Evolutionary conservation across 768 basidiomycete species (phyloP).

Genomic region (Suillus ampliporus): DNA sequence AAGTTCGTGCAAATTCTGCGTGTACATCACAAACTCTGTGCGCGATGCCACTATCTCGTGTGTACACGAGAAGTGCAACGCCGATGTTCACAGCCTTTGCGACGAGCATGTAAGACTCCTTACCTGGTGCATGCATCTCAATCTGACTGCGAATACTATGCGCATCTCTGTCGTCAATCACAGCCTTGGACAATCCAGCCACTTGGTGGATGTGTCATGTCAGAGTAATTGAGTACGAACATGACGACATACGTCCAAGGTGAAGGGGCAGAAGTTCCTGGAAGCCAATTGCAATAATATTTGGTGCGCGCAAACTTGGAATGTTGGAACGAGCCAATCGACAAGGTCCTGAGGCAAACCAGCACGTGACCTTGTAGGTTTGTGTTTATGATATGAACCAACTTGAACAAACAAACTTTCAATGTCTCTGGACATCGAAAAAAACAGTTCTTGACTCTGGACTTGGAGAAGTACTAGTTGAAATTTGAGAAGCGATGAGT

Average conservation of each 20-base stretch:
- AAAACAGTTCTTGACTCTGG: constrained; percentile 15
- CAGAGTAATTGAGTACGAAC: constrained; percentile 8
- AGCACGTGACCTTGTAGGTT: constrained; percentile 79
- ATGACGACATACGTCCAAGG: constrained; percentile 70
- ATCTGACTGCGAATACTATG: constrained; percentile 81
- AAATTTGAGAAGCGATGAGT: not conserved
- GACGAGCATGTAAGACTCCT: constrained; percentile 78
- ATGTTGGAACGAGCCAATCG: constrained; percentile 87
- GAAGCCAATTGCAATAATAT: constrained; percentile 89
- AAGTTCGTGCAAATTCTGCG: too few species aligned
- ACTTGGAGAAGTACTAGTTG: not conserved
- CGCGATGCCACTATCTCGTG: constrained; percentile 68
- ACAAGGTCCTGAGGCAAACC: constrained; percentile 86
- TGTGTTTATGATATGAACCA: constrained; percentile 90
- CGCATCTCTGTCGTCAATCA: constrained; percentile 69
- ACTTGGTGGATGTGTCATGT: constrained; percentile 49
- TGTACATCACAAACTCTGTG: constrained; percentile 64
- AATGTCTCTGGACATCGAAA: constrained; percentile 19
- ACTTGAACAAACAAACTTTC: constrained; percentile 69
- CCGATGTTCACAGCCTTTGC: constrained; percentile 85
- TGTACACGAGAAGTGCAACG: constrained; percentile 88
- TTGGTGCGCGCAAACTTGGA: constrained; percentile 83
- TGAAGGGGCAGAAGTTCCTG: constrained; percentile 93
- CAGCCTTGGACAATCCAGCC: constrained; percentile 72
- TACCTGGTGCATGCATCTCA: constrained; percentile 70